These are phyloP conservation scores for Quercus berberidifolia DNA, from an alignment of 306 rosid species.

Conservation along the genomic window DNA sequence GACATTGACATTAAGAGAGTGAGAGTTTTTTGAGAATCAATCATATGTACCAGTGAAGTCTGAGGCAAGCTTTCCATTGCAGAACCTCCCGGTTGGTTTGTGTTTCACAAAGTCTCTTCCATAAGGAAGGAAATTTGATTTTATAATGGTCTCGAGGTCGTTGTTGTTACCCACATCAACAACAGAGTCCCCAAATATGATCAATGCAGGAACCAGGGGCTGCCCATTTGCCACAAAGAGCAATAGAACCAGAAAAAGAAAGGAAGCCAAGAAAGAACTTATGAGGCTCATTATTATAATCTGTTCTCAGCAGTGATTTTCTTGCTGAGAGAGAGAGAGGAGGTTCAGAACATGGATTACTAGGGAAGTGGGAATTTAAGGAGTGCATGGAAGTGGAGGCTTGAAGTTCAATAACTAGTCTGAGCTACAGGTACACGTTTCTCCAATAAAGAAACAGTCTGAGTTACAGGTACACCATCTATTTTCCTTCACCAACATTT, in stretches of 20 bases:
- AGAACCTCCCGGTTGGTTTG: slow-evolving; percentile 60
- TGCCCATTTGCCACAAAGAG: slow-evolving; percentile 39
- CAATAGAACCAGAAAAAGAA: slow-evolving; percentile 23
- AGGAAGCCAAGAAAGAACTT: slow-evolving; percentile 18
- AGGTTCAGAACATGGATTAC: background rate
- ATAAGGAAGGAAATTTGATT: slow-evolving; percentile 65
- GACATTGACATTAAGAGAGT: background rate
- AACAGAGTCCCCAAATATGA: slow-evolving; percentile 72
- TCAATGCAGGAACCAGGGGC: slow-evolving; percentile 64
- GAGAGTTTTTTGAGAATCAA: background rate
- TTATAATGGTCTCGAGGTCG: slow-evolving; percentile 26
- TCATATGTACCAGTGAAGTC: slow-evolving; percentile 47
- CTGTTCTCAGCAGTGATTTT: slow-evolving; percentile 13
- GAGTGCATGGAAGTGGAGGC: background rate
- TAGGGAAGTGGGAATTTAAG: slow-evolving; percentile 10
- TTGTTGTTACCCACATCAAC: slow-evolving; percentile 75
- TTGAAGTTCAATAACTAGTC: background rate
- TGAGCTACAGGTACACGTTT: too few relatives aligned
- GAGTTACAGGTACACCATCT: too few relatives aligned
- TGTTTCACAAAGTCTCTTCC: slow-evolving; percentile 65
- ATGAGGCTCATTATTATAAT: slow-evolving; percentile 23
- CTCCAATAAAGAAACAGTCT: too few relatives aligned
- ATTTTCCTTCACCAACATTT: background rate
- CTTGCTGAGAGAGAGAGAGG: background rate
- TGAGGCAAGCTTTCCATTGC: slow-evolving; percentile 65